A percentile compares a stretch with the other conserved stretches of the same genome.
phyloP scores from a whole-genome alignment of 169 alveolate genomes.

The Fabrea salina region DNA sequence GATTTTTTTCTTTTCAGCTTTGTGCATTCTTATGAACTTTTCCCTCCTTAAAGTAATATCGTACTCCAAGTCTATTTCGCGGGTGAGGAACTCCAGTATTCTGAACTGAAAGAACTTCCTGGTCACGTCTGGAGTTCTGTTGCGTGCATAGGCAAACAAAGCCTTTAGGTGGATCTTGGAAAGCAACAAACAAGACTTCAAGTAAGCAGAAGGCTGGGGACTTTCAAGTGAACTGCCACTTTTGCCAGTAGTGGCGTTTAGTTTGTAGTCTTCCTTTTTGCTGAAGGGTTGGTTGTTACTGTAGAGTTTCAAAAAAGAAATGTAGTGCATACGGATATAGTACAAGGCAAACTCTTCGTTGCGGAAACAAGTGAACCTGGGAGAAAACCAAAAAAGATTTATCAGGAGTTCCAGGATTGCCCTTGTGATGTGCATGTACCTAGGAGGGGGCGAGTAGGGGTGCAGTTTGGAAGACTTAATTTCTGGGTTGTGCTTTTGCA shows the following conservation, averaged over 20 bases:
- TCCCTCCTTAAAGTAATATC: conserved; percentile 59
- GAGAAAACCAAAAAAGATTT: conserved; percentile 14
- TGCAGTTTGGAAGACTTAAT: neutral
- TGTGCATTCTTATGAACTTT: conserved; percentile 25
- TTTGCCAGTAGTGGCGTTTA: conserved; percentile 16
- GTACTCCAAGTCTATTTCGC: conserved; percentile 82
- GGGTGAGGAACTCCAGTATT: conserved; percentile 73
- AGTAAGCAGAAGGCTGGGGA: neutral
- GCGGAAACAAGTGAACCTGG: neutral
- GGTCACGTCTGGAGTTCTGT: conserved; percentile 78
- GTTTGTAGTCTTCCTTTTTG: neutral
- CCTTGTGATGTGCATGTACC: neutral
- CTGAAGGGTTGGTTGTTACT: neutral
- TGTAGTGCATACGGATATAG: conserved; percentile 27
- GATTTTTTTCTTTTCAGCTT: conserved; percentile 28
- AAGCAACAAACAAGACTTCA: conserved; percentile 30
- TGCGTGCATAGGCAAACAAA: conserved; percentile 70
- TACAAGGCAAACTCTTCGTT: conserved; percentile 2
- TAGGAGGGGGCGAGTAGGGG: neutral
- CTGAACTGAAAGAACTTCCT: conserved; percentile 75
- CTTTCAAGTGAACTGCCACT: neutral
- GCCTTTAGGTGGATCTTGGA: conserved; percentile 78
- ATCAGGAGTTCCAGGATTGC: conserved; percentile 3
- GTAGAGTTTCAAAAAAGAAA: conserved; percentile 27
- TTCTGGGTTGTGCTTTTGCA: neutral